phyloP scores from a whole-genome alignment of 805 yeast species.

The Ogataea philodendri region DNA sequence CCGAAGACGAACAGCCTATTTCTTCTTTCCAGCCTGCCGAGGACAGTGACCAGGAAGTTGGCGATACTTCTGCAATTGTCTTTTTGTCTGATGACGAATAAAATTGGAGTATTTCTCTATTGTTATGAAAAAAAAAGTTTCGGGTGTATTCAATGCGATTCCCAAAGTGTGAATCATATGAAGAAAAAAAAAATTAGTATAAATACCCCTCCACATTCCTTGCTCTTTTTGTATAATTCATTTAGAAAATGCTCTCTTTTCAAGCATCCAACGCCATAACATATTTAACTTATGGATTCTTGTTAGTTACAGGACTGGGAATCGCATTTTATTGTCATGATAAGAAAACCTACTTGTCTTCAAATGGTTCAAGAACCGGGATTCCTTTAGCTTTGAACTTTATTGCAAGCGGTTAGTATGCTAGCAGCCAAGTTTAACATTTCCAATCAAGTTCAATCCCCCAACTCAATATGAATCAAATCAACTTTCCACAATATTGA shows the following conservation, averaged over 20 bases:
- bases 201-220: constrained; percentile 1
- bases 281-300: constrained; percentile 55
- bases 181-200: constrained; percentile 3
- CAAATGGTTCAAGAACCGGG: constrained; percentile 78
- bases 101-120: constrained; percentile 1
- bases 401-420: constrained; percentile 80
- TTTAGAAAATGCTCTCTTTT: constrained; percentile 37
- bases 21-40: background rate
- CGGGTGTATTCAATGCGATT: too few relatives aligned
- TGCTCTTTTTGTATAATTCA: background rate
- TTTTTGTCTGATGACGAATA: constrained; percentile 15
- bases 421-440: constrained; percentile 9
- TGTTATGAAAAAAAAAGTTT: too few relatives aligned
- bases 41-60: constrained; percentile 7
- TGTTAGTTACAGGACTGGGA: constrained; percentile 52
- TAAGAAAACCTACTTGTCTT: constrained; percentile 60
- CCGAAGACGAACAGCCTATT: constrained; percentile 1
- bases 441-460: constrained; percentile 18
- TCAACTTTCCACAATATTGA: constrained; percentile 32
- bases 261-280: constrained; percentile 60
- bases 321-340: constrained; percentile 59
- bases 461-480: too few relatives aligned
- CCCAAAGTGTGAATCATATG: too few relatives aligned
- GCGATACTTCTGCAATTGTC: constrained; percentile 21
- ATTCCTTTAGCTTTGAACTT: constrained; percentile 83